Conservation (phyloP, 83 land plant genomes). For the Thuja plicata region DNA sequence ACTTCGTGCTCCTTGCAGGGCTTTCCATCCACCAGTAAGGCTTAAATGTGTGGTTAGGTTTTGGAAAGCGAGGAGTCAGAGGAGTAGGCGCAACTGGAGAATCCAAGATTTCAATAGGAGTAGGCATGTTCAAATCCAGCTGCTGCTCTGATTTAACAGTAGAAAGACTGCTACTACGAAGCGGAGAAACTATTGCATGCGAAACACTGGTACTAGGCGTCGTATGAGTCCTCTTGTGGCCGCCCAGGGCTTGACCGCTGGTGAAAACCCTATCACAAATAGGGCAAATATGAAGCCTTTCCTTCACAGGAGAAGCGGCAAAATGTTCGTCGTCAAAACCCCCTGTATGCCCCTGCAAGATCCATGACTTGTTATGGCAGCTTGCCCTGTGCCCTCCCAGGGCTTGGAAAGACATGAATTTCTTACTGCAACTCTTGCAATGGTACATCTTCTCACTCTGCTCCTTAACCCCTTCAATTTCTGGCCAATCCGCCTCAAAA, state of each 20-base stretch:
- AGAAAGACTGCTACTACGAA: neutral
- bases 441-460: constrained; percentile 14
- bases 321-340: neutral
- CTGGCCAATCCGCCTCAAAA: neutral
- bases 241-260: constrained; percentile 63
- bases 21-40: neutral
- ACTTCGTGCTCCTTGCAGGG: neutral
- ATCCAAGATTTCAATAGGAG: neutral
- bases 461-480: constrained; percentile 1
- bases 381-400: constrained; percentile 63
- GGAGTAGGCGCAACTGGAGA: neutral
- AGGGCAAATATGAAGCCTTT: constrained; percentile 41
- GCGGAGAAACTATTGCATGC: too few species aligned
- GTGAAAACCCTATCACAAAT: constrained; percentile 46
- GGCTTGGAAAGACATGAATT: constrained; percentile 49
- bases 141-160: neutral
- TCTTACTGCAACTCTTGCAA: constrained; percentile 50
- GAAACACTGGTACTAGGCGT: neutral
- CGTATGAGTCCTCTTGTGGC: constrained; percentile 48
- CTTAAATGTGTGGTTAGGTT: neutral
- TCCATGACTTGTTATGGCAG: constrained; percentile 27
- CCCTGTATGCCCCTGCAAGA: too few species aligned
- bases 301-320: neutral
- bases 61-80: neutral
- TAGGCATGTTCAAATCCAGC: constrained; percentile 12